Evolutionary conservation across 2,329 filamentous ascomycete species (phyloP).

Genomic region (Diaporthe ampelina): DNA sequence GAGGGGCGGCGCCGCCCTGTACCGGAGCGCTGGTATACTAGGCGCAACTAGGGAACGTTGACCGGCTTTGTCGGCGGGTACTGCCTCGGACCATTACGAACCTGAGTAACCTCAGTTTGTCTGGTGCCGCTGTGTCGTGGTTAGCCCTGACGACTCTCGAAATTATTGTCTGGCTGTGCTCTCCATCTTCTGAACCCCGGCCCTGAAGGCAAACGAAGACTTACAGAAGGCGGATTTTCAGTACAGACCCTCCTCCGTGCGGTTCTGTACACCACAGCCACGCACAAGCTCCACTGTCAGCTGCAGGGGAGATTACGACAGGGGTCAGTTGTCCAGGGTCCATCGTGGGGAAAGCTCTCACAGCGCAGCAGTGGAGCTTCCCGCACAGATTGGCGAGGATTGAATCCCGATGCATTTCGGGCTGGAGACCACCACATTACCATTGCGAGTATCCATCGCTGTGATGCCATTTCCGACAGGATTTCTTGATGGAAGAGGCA

Average conservation of each 20-base stretch:
- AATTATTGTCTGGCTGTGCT: background rate
- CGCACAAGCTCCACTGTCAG: conserved; percentile 29
- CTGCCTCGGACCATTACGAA: conserved; percentile 36
- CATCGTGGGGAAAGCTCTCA: conserved; percentile 39
- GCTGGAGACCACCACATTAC: conserved; percentile 10
- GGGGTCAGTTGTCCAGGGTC: conserved; percentile 33
- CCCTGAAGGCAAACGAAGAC: conserved; percentile 2
- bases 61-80: conserved; percentile 36
- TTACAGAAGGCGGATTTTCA: background rate
- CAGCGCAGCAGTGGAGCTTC: conserved; percentile 32
- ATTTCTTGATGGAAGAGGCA: background rate
- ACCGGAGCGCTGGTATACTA: conserved; percentile 40
- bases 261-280: conserved; percentile 3
- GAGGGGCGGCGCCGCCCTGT: conserved; percentile 33
- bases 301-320: conserved; percentile 35
- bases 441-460: background rate
- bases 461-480: background rate
- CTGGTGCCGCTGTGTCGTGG: background rate
- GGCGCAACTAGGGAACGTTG: conserved; percentile 33
- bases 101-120: conserved; percentile 7
- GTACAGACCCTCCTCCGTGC: conserved; percentile 35
- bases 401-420: conserved; percentile 41
- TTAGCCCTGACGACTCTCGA: background rate
- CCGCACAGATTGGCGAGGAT: conserved; percentile 37
- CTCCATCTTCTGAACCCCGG: background rate